Evolutionary conservation across 352 stramenopile genomes (phyloP).

Genomic region (Globisporangium viniferum): DNA sequence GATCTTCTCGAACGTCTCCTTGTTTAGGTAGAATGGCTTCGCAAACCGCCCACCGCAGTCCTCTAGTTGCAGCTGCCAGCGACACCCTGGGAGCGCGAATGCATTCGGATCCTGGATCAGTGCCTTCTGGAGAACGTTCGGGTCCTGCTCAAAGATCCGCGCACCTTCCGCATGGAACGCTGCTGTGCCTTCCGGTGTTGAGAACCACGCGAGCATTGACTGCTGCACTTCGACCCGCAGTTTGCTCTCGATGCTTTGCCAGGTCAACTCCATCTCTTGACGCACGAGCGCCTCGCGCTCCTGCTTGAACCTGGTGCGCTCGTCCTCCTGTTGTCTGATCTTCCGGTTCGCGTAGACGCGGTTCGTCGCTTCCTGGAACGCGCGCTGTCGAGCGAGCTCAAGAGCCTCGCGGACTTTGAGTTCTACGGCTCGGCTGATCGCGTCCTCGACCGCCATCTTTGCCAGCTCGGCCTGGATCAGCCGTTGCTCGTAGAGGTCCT

Average conservation of each 20-base stretch:
- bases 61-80: conserved; percentile 58
- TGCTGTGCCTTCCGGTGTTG: conserved; percentile 22
- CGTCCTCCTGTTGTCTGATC: conserved; percentile 47
- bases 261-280: conserved; percentile 36
- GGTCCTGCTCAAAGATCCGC: conserved; percentile 56
- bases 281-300: conserved; percentile 19
- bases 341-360: conserved; percentile 43
- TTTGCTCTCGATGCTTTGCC: conserved; percentile 42
- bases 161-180: conserved; percentile 37
- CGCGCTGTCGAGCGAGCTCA: conserved; percentile 32
- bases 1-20: conserved; percentile 59
- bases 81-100: conserved; percentile 34
- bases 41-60: conserved; percentile 48
- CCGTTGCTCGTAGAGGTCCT: conserved; percentile 27
- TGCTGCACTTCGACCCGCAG: conserved; percentile 41
- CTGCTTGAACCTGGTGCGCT: conserved; percentile 41
- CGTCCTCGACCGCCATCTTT: conserved; percentile 52
- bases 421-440: conserved; percentile 28
- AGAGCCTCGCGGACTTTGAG: conserved; percentile 18
- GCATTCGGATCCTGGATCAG: conserved; percentile 35
- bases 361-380: conserved; percentile 45
- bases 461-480: conserved; percentile 26
- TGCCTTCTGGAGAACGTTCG: conserved; percentile 36
- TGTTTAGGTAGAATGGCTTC: conserved; percentile 69
- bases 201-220: conserved; percentile 44